Evolutionary conservation across 176 grass and related monocot genomes (phyloP).

Genomic region (Triticum monococcum): DNA sequence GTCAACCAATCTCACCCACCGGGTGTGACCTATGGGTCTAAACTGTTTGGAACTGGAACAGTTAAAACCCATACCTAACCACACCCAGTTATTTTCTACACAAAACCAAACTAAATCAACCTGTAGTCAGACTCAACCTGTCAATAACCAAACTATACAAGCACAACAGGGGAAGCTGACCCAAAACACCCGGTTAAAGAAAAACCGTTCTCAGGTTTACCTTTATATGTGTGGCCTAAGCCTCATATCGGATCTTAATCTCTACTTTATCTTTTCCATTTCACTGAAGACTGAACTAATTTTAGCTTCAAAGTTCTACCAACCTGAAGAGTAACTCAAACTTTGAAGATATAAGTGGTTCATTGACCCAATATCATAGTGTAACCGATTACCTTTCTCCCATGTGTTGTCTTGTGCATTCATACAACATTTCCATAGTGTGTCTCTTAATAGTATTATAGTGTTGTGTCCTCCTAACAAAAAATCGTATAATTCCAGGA

Average conservation of each 20-base stretch:
- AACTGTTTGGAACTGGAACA: no score
- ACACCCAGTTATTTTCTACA: no score
- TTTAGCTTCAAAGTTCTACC: neutral
- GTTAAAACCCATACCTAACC: no score
- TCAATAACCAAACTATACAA: no score
- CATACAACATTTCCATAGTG: neutral
- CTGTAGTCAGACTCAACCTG: no score
- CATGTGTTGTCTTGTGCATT: neutral
- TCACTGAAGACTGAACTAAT: constrained; percentile 4
- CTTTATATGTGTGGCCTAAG: neutral
- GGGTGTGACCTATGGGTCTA: no score
- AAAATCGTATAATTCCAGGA: constrained; percentile 48
- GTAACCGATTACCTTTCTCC: constrained; percentile 6
- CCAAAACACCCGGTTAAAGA: no score
- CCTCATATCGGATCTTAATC: neutral
- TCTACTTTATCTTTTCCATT: neutral
- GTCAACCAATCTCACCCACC: no score
- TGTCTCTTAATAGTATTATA: neutral
- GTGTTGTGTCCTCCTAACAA: constrained; percentile 14
- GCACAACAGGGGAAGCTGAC: no score
- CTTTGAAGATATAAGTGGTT: neutral
- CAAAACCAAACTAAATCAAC: no score
- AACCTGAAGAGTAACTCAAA: neutral
- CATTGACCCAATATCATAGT: constrained; percentile 5
- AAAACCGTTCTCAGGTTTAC: no score